Percentiles rank a stretch among this genome's conserved stretches.
Conservation (phyloP, 169 alveolate species). For the Plasmodium gaboni region DNA sequence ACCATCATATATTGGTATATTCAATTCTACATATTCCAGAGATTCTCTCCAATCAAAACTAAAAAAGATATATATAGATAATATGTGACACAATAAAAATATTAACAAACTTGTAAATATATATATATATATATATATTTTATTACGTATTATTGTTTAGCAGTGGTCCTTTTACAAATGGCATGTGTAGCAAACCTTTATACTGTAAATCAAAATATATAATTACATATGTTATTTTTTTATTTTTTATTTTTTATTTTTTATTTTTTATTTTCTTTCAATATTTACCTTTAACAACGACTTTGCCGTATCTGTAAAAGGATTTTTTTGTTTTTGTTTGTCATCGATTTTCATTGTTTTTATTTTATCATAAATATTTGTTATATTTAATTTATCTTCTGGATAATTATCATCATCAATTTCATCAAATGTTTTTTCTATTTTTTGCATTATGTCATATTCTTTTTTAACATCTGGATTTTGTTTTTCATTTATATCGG, state of each 20-base stretch:
- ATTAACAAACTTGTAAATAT: neutral
- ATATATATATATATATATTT: neutral
- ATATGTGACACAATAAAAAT: too few species aligned
- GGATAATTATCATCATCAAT: slow-evolving; percentile 34
- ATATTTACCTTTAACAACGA: slow-evolving; percentile 35
- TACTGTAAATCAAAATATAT: slow-evolving; percentile 18
- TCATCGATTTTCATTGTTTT: slow-evolving; percentile 45
- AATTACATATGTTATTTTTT: too few species aligned
- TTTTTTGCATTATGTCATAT: slow-evolving; percentile 49
- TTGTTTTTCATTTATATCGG: slow-evolving; percentile 31
- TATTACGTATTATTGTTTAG: slow-evolving; percentile 28
- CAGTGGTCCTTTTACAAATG: slow-evolving; percentile 26
- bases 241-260: too few species aligned
- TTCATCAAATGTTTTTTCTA: slow-evolving; percentile 63
- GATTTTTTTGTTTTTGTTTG: slow-evolving; percentile 1
- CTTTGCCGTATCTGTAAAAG: slow-evolving; percentile 68
- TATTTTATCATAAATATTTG: slow-evolving; percentile 42
- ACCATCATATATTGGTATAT: slow-evolving; percentile 72
- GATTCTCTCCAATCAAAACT: slow-evolving; percentile 76
- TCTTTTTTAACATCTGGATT: slow-evolving; percentile 32
- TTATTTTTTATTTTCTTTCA: too few species aligned
- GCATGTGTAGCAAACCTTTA: slow-evolving; percentile 67
- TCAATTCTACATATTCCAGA: slow-evolving; percentile 29
- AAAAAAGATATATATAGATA: neutral
- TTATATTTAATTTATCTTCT: slow-evolving; percentile 43